A percentile compares a stretch with the other conserved stretches of the same genome.
Conservation (phyloP, 495 filamentous ascomycete species). For the Aspergillus campestris region DNA sequence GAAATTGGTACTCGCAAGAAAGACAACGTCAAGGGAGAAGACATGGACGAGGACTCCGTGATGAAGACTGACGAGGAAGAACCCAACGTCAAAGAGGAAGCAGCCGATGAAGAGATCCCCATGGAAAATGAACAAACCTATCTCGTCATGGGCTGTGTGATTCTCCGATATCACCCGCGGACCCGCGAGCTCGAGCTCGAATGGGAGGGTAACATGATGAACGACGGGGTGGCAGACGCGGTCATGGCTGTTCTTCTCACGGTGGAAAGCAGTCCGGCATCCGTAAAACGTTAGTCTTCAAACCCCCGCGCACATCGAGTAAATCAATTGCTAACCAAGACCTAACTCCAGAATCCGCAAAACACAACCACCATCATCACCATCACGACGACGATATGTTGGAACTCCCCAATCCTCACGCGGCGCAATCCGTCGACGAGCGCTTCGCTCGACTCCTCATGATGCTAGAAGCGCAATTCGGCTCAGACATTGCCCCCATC, state of each 20-base stretch:
- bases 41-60: neutral
- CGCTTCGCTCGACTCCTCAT: slow-evolving; percentile 77
- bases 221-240: slow-evolving; percentile 93
- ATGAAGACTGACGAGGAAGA: slow-evolving; percentile 23
- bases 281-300: slow-evolving; percentile 72
- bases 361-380: slow-evolving; percentile 48
- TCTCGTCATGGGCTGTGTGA: slow-evolving; percentile 84
- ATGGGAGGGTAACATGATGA: slow-evolving; percentile 97
- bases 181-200: slow-evolving; percentile 79
- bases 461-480: slow-evolving; percentile 97
- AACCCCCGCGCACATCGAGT: neutral
- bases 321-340: slow-evolving; percentile 7
- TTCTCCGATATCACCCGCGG: slow-evolving; percentile 53
- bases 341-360: slow-evolving; percentile 42
- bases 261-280: slow-evolving; percentile 86
- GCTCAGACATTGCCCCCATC: slow-evolving; percentile 66
- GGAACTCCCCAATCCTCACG: slow-evolving; percentile 56
- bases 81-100: slow-evolving; percentile 32
- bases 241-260: slow-evolving; percentile 84
- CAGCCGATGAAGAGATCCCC: slow-evolving; percentile 44
- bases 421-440: slow-evolving; percentile 58
- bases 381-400: slow-evolving; percentile 36
- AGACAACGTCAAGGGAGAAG: slow-evolving; percentile 24
- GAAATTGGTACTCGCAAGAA: slow-evolving; percentile 43
- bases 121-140: slow-evolving; percentile 45